A percentile compares a stretch with the other conserved stretches of the same genome.
These are phyloP conservation scores for Cardamine resedifolia DNA, from an alignment of 345 rosid species.

Conservation along the genomic window DNA sequence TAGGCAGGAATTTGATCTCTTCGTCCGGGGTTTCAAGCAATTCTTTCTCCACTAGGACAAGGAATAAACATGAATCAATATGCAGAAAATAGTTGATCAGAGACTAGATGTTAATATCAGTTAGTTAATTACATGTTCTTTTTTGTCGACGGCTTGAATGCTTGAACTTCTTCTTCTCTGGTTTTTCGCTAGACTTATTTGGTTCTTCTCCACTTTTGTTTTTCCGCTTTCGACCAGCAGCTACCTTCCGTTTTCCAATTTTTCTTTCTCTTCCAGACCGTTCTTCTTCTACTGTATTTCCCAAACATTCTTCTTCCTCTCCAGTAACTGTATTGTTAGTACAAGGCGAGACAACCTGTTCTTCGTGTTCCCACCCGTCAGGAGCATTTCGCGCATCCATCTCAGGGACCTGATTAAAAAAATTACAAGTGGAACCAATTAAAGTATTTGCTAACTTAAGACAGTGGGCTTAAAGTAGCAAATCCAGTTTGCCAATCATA, in stretches of 20 bases:
- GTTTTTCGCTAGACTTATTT: slow-evolving; percentile 43
- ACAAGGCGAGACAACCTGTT: slow-evolving; percentile 5
- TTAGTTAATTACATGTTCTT: slow-evolving; percentile 40
- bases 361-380: slow-evolving; percentile 18
- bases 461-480: neutral
- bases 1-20: slow-evolving; percentile 56
- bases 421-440: neutral
- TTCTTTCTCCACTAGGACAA: slow-evolving; percentile 50
- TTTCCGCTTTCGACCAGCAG: slow-evolving; percentile 44
- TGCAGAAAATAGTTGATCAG: slow-evolving; percentile 11
- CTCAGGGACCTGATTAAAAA: slow-evolving; percentile 18
- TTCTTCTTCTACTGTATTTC: slow-evolving; percentile 32
- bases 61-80: slow-evolving; percentile 2
- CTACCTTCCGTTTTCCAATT: slow-evolving; percentile 17
- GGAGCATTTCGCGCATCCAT: slow-evolving; percentile 33
- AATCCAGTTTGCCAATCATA: slow-evolving; percentile 28
- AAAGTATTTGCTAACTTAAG: neutral
- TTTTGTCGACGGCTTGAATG: slow-evolving; percentile 70
- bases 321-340: slow-evolving; percentile 20
- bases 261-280: slow-evolving; percentile 28
- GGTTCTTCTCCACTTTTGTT: slow-evolving; percentile 42
- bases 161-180: slow-evolving; percentile 66
- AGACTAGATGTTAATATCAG: neutral
- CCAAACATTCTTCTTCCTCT: slow-evolving; percentile 30
- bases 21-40: slow-evolving; percentile 77